Evolutionary conservation across 2,329 filamentous ascomycete genomes (phyloP), one percentile per base, ranked within the genome.

Genomic region (Fusarium torreyae): DNA sequence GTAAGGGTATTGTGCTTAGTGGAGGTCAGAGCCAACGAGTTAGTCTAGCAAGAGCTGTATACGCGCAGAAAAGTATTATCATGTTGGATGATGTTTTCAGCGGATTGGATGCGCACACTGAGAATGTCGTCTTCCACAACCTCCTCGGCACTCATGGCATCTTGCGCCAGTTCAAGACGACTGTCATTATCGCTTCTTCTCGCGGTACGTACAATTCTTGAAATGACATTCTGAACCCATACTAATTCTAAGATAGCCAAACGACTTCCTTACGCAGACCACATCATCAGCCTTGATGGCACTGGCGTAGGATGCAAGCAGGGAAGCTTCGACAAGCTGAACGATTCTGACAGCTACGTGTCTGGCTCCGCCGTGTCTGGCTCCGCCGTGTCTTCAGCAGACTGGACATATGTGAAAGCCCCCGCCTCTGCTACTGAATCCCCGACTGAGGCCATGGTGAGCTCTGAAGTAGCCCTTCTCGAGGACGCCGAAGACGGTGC

Each of bases 11-110:
- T 17, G 74, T 73, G 0, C 66, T 82, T 10, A 82, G 79, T 6
- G 81, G 81, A 22, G 81, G 80, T 0, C 79, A 82, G 59, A 78
- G 74, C 8, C 76, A 79, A 28, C 68, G 79, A 17, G 63, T 81
- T 14, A 74, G 72, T 11, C 64, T 80, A 1, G 76, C 78, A 1
- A 61, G 77, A 44, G 76, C 77, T 7, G 7, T 79, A 2, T 79
- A 78, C 31, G 71, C 78, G 0, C 67, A 72, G 3, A 69, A 72
- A 14, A 42, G 56, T 2, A 36, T 71, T 0, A 20, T 79, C 2
- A 49, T 79, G 0, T 40, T 80, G 0, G 78, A 80, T 39, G 78
- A 79, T 33, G 68, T 79, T 3, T 75, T 79, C 6, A 79, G 75
- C 24, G 78, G 76, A 0, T 57, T 80, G 1, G 78, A 80, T 51